A percentile compares a stretch with the other conserved stretches of the same genome.
Conservation (phyloP, 352 stramenopile genomes). For the Phytophthora pisi region DNA sequence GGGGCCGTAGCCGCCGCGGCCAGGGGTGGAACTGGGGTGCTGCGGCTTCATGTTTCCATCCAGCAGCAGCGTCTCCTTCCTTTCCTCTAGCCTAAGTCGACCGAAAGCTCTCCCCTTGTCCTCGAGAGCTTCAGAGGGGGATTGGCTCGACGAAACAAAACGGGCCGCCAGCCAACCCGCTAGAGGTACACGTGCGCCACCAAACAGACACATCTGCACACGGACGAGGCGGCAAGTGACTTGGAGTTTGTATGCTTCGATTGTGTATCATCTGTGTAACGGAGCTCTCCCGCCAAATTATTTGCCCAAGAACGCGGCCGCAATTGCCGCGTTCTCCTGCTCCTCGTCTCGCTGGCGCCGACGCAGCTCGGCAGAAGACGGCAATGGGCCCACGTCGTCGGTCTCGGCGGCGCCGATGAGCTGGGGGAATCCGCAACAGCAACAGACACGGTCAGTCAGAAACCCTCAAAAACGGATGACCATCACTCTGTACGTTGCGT, state of each 20-base stretch:
- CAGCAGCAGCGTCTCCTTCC: constrained; percentile 22
- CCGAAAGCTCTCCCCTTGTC: constrained; percentile 42
- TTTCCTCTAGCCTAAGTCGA: constrained; percentile 19
- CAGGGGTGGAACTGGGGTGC: constrained; percentile 38
- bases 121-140: constrained; percentile 16
- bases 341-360: constrained; percentile 27
- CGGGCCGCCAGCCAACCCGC: constrained; percentile 21
- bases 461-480: constrained; percentile 14
- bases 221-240: background rate
- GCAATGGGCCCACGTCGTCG: background rate
- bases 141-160: constrained; percentile 19
- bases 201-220: background rate
- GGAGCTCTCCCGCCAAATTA: constrained; percentile 14
- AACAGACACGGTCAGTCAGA: constrained; percentile 10
- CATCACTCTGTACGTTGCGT: constrained; percentile 23
- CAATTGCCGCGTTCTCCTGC: constrained; percentile 35
- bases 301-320: constrained; percentile 35
- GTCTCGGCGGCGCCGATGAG: constrained; percentile 13
- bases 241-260: constrained; percentile 26
- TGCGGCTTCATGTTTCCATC: constrained; percentile 69
- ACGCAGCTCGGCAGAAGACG: background rate
- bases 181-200: constrained; percentile 15
- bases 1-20: constrained; percentile 35
- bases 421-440: constrained; percentile 7
- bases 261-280: background rate